phyloP scores from a whole-genome alignment of 2,329 filamentous ascomycete species.

The Neofusicoccum cordaticola region DNA sequence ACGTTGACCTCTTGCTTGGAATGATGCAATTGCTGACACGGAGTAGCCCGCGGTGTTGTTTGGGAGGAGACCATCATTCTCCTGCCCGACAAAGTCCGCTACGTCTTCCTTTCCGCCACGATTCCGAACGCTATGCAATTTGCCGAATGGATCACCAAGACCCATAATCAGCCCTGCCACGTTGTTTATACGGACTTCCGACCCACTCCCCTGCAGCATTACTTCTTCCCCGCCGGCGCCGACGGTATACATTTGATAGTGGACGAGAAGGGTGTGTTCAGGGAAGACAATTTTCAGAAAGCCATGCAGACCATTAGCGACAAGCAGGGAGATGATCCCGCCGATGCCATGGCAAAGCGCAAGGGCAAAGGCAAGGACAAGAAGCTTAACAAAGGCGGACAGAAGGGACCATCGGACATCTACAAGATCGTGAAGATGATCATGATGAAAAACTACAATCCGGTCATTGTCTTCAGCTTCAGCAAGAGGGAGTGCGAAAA shows the following conservation, averaged over 20 bases:
- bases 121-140: slow-evolving; percentile 99
- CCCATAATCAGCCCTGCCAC: slow-evolving; percentile 94
- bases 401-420: slow-evolving; percentile 69
- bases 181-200: slow-evolving; percentile 99
- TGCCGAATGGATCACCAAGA: slow-evolving; percentile 98
- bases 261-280: slow-evolving; percentile 93
- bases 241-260: slow-evolving; percentile 93
- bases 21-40: background rate
- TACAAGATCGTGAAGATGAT: slow-evolving; percentile 99
- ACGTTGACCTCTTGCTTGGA: slow-evolving; percentile 18
- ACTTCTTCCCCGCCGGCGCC: slow-evolving; percentile 91
- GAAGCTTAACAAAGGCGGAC: slow-evolving; percentile 84
- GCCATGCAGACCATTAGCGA: slow-evolving; percentile 89
- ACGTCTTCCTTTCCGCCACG: slow-evolving; percentile 96
- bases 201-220: slow-evolving; percentile 93
- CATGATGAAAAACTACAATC: slow-evolving; percentile 94
- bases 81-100: slow-evolving; percentile 95
- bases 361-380: slow-evolving; percentile 91
- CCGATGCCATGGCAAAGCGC: slow-evolving; percentile 73
- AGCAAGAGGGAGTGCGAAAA: slow-evolving; percentile 96
- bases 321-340: slow-evolving; percentile 79
- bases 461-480: slow-evolving; percentile 99
- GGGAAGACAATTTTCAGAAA: slow-evolving; percentile 95
- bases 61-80: slow-evolving; percentile 99
- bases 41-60: slow-evolving; percentile 75